These are phyloP conservation scores for Trichoderma afroharzianum DNA, from an alignment of 2,329 filamentous ascomycete species.

Conservation along the genomic window DNA sequence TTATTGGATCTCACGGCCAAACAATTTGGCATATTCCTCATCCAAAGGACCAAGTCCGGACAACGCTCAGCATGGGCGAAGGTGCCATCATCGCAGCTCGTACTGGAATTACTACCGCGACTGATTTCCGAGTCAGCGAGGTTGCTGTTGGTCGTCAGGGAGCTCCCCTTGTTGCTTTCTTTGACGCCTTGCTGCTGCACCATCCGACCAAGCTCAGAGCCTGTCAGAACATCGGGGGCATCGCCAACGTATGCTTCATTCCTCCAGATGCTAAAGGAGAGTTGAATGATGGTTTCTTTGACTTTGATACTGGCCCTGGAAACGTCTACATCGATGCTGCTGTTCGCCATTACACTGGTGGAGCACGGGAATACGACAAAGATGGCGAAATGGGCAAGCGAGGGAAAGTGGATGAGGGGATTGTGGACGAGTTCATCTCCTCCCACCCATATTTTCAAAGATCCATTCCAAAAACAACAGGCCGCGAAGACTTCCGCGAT, in stretches of 20 bases:
- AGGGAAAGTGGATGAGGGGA: constrained; percentile 37
- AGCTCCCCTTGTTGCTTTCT: constrained; percentile 47
- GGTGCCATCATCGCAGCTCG: constrained; percentile 50
- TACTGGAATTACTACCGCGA: constrained; percentile 49
- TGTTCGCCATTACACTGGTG: constrained; percentile 31
- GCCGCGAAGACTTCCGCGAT: constrained; percentile 49
- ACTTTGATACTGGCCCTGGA: constrained; percentile 47
- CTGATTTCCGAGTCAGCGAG: constrained; percentile 47
- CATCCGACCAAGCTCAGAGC: constrained; percentile 48
- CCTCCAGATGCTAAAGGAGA: constrained; percentile 24
- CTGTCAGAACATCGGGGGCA: constrained; percentile 53
- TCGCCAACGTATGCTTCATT: constrained; percentile 50
- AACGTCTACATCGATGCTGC: constrained; percentile 34
- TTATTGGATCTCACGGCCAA: constrained; percentile 54
- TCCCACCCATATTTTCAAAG: constrained; percentile 39
- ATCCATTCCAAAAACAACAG: constrained; percentile 45
- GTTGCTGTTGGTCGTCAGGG: constrained; percentile 45
- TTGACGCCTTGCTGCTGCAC: constrained; percentile 47
- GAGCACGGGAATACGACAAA: constrained; percentile 46
- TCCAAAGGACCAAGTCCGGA: constrained; percentile 44
- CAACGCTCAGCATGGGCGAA: constrained; percentile 54
- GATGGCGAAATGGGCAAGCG: constrained; percentile 41
- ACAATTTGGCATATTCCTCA: constrained; percentile 55
- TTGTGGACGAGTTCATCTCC: constrained; percentile 42
- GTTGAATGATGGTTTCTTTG: constrained; percentile 24